A percentile compares a stretch with the other conserved stretches of the same genome.
Conservation (phyloP, 2,329 filamentous ascomycete genomes). For the Lachnellula arida region DNA sequence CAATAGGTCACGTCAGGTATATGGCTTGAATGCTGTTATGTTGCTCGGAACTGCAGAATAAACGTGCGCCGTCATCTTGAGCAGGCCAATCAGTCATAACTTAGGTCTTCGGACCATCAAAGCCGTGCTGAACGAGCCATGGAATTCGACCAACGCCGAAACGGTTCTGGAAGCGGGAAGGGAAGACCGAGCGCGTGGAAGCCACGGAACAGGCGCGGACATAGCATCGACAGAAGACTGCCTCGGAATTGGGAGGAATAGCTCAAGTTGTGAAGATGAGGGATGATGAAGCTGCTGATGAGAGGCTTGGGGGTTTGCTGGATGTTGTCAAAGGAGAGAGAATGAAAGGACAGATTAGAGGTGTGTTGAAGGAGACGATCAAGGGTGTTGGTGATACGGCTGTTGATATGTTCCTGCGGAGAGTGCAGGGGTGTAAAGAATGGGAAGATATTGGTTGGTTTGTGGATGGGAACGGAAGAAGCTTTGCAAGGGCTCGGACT, state of each 20-base stretch:
- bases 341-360: background rate
- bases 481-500: background rate
- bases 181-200: background rate
- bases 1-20: too few relatives aligned
- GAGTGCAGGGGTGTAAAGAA: background rate
- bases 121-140: background rate
- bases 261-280: background rate
- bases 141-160: too few relatives aligned
- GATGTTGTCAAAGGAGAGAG: background rate
- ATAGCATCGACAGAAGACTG: constrained; percentile 1
- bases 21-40: too few relatives aligned
- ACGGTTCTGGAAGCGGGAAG: background rate
- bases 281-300: background rate
- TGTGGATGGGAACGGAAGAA: background rate
- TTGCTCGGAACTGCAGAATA: too few relatives aligned
- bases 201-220: background rate
- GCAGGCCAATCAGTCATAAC: background rate
- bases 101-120: background rate
- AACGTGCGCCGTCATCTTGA: background rate
- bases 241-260: background rate
- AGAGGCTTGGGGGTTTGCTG: background rate
- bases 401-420: background rate
- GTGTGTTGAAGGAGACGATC: background rate
- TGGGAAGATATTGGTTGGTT: background rate
- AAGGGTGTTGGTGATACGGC: background rate